Percentiles rank a stretch among this genome's conserved stretches.
Conservation (phyloP, 768 basidiomycete species). For the Rhizopogon vesiculosus region DNA sequence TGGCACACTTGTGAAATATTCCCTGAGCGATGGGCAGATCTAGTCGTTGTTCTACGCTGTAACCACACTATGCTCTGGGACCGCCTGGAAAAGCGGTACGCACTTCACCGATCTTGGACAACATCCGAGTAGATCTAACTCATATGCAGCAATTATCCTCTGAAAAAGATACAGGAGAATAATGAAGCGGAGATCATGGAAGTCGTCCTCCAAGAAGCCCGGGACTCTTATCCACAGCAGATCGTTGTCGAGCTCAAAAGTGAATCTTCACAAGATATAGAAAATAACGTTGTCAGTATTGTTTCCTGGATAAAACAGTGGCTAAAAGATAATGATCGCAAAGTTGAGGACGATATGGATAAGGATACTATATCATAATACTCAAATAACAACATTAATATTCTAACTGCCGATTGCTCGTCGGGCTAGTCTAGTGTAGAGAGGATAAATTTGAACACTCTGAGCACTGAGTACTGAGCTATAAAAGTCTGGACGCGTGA, state of each 20-base stretch:
- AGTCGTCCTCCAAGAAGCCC: conserved; percentile 84
- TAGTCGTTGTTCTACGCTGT: conserved; percentile 89
- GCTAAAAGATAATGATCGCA: conserved; percentile 30
- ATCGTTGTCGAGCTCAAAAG: conserved; percentile 84
- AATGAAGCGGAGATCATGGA: conserved; percentile 99
- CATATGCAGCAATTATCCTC: conserved; percentile 63
- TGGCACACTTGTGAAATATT: conserved; percentile 95
- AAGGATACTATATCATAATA: not conserved
- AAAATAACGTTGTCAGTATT: conserved; percentile 83
- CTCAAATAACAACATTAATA: not conserved
- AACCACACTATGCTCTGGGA: conserved; percentile 87
- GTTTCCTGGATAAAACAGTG: conserved; percentile 85
- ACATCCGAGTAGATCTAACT: not conserved
- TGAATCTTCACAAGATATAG: conserved; percentile 73
- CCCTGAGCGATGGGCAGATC: conserved; percentile 95
- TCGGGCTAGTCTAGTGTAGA: too few species aligned
- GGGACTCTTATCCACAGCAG: conserved; percentile 77
- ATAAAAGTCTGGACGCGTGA: too few species aligned
- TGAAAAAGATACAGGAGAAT: conserved; percentile 97
- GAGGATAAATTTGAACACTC: too few species aligned
- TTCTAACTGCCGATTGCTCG: too few species aligned
- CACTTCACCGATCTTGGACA: not conserved
- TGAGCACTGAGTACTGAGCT: too few species aligned
- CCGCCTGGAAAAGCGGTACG: conserved; percentile 83
- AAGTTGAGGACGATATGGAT: not conserved